Percentiles rank a stretch among this genome's conserved stretches.
phyloP scores from a whole-genome alignment of 441 rosid species.

The Raphanus hybrid region DNA sequence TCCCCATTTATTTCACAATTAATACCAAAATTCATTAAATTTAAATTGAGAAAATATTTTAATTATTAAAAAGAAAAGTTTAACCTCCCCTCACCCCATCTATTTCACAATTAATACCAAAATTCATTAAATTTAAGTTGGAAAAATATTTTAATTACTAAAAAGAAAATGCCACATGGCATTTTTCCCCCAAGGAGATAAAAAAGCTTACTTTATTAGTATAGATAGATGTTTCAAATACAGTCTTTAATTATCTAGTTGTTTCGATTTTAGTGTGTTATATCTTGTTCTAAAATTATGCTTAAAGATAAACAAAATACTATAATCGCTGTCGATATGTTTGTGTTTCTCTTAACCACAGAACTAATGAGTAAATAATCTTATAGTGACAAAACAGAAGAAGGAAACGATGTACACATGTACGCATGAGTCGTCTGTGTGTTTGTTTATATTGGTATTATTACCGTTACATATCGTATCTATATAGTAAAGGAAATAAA shows the following conservation, averaged over 20 bases:
- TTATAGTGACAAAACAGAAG: not conserved
- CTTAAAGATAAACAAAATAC: not conserved
- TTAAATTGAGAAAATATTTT: too few species aligned
- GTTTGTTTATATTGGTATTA: slow-evolving; percentile 3
- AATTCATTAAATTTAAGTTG: too few species aligned
- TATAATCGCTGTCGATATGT: not conserved
- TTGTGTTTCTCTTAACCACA: too few species aligned
- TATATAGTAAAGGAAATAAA: not conserved
- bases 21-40: too few species aligned
- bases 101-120: too few species aligned
- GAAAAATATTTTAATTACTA: too few species aligned
- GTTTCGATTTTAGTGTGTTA: not conserved
- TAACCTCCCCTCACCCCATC: too few species aligned
- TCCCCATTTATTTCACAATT: too few species aligned
- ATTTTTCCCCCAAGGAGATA: too few species aligned
- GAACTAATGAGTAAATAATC: not conserved
- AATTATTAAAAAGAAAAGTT: too few species aligned
- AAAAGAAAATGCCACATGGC: too few species aligned
- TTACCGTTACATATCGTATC: slow-evolving; percentile 33
- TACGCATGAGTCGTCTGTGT: not conserved
- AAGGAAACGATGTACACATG: not conserved
- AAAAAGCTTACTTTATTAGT: too few species aligned
- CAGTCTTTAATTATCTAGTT: not conserved
- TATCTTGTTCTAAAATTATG: not conserved
- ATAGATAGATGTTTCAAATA: not conserved